These are phyloP conservation scores for Rhodamnia argentea DNA, from an alignment of 345 rosid species.

Conservation along the genomic window DNA sequence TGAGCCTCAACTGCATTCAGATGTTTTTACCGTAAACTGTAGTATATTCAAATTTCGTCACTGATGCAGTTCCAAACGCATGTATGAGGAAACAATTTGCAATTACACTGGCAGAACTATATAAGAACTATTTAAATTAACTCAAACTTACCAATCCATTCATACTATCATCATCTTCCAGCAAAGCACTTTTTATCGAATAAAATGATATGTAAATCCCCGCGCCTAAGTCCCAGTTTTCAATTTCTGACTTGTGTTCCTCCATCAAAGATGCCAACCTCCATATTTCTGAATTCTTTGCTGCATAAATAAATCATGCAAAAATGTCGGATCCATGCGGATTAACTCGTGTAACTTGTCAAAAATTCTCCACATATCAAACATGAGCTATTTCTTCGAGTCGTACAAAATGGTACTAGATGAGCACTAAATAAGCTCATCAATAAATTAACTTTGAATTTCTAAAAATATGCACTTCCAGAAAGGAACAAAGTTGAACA, in stretches of 20 bases:
- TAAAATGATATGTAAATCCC: slow-evolving; percentile 76
- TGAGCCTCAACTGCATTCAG: background rate
- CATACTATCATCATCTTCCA: slow-evolving; percentile 36
- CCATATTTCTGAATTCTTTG: slow-evolving; percentile 65
- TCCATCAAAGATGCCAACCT: slow-evolving; percentile 74
- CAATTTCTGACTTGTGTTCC: slow-evolving; percentile 86
- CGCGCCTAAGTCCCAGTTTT: slow-evolving; percentile 94
- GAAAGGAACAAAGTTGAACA: background rate
- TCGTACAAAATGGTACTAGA: background rate
- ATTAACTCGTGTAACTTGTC: background rate
- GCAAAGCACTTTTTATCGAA: slow-evolving; percentile 49
- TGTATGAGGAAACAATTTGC: background rate
- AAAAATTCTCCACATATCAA: background rate
- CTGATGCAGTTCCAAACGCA: background rate
- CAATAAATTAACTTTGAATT: background rate
- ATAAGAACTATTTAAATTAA: background rate
- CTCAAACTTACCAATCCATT: slow-evolving; percentile 42
- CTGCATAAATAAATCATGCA: slow-evolving; percentile 29
- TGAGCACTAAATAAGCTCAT: background rate
- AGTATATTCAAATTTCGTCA: background rate
- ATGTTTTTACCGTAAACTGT: background rate
- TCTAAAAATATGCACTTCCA: background rate
- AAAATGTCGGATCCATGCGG: background rate
- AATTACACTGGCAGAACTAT: background rate
- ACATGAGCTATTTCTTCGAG: background rate